Conservation (phyloP, 257 asterid species). For the Verbascum thapsus region DNA sequence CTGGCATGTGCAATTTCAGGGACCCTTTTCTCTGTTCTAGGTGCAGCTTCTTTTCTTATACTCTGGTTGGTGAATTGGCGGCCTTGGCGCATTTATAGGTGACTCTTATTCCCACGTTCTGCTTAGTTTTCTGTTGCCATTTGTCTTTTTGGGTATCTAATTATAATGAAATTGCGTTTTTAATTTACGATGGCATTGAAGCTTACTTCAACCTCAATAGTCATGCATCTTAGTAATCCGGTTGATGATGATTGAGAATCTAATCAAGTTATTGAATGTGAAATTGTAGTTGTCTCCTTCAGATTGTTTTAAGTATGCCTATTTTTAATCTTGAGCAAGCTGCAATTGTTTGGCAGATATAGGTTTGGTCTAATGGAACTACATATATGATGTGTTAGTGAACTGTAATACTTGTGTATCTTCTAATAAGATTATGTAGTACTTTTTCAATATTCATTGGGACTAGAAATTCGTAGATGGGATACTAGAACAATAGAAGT, state of each 20-base stretch:
- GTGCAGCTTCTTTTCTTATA: constrained; percentile 79
- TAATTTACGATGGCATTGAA: background rate
- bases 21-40: constrained; percentile 71
- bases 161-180: constrained; percentile 4
- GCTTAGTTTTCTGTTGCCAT: background rate
- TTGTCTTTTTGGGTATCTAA: background rate
- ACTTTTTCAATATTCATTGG: background rate
- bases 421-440: constrained; percentile 8
- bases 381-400: background rate
- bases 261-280: background rate
- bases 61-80: constrained; percentile 99
- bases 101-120: constrained; percentile 16
- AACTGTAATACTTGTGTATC: background rate
- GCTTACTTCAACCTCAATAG: constrained; percentile 5
- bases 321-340: constrained; percentile 6
- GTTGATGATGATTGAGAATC: background rate
- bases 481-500: constrained; percentile 11
- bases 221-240: constrained; percentile 15
- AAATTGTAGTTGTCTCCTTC: constrained; percentile 9
- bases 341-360: background rate
- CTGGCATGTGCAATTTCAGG: constrained; percentile 90
- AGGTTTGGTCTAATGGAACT: constrained; percentile 17
- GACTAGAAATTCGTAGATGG: constrained; percentile 5
- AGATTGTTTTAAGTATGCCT: background rate
- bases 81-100: constrained; percentile 99